These are phyloP conservation scores for Sideroxylon spinosum DNA, from an alignment of 179 eudicot genomes.

Conservation along the genomic window DNA sequence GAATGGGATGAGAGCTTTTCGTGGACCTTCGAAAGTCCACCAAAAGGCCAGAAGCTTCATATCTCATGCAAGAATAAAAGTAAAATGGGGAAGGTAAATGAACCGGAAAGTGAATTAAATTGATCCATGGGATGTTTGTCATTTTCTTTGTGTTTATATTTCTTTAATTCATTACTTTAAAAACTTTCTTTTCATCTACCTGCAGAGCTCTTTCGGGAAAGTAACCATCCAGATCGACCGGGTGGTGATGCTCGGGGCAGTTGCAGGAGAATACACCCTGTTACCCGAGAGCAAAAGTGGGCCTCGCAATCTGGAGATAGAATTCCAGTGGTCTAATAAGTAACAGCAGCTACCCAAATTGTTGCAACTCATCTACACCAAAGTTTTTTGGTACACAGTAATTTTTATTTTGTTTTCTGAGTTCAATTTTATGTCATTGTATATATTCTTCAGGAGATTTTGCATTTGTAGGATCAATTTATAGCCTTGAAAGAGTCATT, in stretches of 20 bases:
- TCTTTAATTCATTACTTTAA: conserved; percentile 4
- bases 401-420: neutral
- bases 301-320: conserved; percentile 87
- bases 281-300: conserved; percentile 98
- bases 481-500: conserved; percentile 18
- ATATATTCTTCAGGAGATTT: conserved; percentile 13
- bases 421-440: conserved; percentile 12
- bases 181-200: conserved; percentile 18
- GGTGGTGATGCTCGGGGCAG: conserved; percentile 94
- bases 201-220: conserved; percentile 92
- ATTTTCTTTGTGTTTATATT: neutral
- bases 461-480: conserved; percentile 20
- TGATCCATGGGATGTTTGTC: too few relatives aligned
- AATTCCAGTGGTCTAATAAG: conserved; percentile 93
- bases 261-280: conserved; percentile 83
- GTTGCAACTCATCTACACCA: neutral
- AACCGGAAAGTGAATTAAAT: neutral
- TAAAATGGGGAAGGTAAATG: conserved; percentile 92
- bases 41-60: conserved; percentile 96
- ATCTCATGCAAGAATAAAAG: conserved; percentile 99
- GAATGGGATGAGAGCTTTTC: conserved; percentile 96
- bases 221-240: conserved; percentile 98
- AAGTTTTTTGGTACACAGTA: conserved; percentile 4
- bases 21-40: conserved; percentile 98
- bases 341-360: conserved; percentile 7